These are phyloP conservation scores for Tricharina praecox DNA, from an alignment of 495 filamentous ascomycete genomes.

Conservation along the genomic window DNA sequence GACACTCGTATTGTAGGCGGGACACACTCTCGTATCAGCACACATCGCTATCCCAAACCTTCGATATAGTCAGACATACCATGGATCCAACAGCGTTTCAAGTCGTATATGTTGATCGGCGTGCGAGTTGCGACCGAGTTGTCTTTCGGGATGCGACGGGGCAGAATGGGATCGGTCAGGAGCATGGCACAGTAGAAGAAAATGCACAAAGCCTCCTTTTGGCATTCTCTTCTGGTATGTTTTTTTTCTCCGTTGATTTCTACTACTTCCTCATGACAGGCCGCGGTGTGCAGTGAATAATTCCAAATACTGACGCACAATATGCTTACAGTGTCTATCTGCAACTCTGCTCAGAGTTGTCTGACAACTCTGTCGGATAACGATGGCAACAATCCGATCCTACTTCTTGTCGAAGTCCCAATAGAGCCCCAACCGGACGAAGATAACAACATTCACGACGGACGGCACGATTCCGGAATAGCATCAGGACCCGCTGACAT, in stretches of 20 bases:
- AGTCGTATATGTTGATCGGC: constrained; percentile 70
- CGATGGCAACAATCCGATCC: constrained; percentile 47
- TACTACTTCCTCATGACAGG: neutral
- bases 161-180: constrained; percentile 28
- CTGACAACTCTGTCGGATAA: constrained; percentile 50
- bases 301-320: constrained; percentile 3
- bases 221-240: constrained; percentile 40
- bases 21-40: neutral
- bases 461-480: constrained; percentile 27
- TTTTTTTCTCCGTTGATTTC: neutral
- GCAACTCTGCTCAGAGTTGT: constrained; percentile 51
- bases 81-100: constrained; percentile 41
- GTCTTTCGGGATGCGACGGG: constrained; percentile 20
- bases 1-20: neutral
- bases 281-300: neutral
- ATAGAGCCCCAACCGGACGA: constrained; percentile 34
- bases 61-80: no score
- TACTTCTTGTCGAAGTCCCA: constrained; percentile 61
- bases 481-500: constrained; percentile 33
- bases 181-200: constrained; percentile 34
- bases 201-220: constrained; percentile 37
- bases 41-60: neutral
- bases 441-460: constrained; percentile 26
- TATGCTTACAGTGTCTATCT: constrained; percentile 48
- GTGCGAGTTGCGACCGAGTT: constrained; percentile 43